These are phyloP conservation scores for Amaranthus cruentus DNA, from an alignment of 148 eudicot genomes.

Conservation along the genomic window DNA sequence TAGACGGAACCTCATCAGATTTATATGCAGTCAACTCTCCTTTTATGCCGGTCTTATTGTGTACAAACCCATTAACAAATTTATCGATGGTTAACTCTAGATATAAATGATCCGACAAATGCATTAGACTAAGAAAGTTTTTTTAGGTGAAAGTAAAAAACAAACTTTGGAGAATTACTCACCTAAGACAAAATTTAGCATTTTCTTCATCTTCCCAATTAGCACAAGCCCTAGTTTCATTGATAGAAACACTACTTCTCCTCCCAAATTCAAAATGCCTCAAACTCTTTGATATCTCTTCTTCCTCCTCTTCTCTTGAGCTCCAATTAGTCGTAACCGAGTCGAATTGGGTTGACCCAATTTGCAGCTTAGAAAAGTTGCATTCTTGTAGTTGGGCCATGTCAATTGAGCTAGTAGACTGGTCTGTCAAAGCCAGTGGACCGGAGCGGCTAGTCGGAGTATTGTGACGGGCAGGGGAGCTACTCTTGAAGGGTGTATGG, in stretches of 20 bases:
- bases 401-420: slow-evolving; percentile 28
- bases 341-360: slow-evolving; percentile 45
- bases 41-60: no score
- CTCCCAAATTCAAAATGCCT: slow-evolving; percentile 73
- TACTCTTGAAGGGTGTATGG: slow-evolving; percentile 62
- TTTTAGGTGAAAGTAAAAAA: no score
- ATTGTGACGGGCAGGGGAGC: slow-evolving; percentile 73
- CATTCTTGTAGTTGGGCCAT: slow-evolving; percentile 52
- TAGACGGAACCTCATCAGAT: no score
- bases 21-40: no score
- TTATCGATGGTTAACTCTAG: no score
- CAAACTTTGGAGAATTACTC: background rate
- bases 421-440: slow-evolving; percentile 35
- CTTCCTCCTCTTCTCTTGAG: slow-evolving; percentile 87
- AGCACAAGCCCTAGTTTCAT: slow-evolving; percentile 47
- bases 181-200: slow-evolving; percentile 70
- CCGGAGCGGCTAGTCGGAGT: slow-evolving; percentile 76
- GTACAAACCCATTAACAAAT: no score
- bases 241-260: slow-evolving; percentile 58
- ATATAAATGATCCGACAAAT: no score
- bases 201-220: slow-evolving; percentile 79
- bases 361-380: slow-evolving; percentile 61
- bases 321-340: slow-evolving; percentile 64
- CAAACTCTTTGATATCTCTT: slow-evolving; percentile 86
- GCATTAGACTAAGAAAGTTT: no score